Evolutionary conservation across 164 flowering plant species (phyloP).

Genomic region (Liquidambar formosana): DNA sequence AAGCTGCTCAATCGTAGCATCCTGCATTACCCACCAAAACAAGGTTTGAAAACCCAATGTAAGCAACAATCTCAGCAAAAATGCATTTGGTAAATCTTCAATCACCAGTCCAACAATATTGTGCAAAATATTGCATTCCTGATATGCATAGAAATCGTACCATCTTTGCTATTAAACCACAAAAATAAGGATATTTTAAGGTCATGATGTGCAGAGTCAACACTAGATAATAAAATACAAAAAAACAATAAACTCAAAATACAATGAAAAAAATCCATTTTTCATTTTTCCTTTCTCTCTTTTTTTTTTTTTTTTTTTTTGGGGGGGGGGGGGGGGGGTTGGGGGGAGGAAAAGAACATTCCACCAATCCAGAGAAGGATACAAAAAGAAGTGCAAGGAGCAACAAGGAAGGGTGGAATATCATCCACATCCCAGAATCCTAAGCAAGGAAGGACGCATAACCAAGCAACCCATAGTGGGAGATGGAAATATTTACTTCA

Average conservation of each 20-base stretch:
- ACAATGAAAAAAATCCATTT: not conserved
- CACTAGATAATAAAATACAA: not conserved
- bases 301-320: too few species aligned
- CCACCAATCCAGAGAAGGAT: not conserved
- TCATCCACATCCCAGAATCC: not conserved
- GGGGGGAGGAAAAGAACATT: not conserved
- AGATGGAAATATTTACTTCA: not conserved
- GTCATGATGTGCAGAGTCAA: not conserved
- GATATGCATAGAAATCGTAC: not conserved
- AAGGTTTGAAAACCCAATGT: not conserved
- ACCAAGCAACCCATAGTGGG: too few species aligned
- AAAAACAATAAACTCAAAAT: not conserved
- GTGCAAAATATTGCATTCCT: not conserved
- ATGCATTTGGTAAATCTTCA: too few species aligned
- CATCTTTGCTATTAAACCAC: too few species aligned
- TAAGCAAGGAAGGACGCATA: not conserved
- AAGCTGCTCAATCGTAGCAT: constrained; percentile 94
- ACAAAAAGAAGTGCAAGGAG: not conserved
- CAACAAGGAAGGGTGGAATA: not conserved
- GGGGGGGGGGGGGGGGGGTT: too few species aligned
- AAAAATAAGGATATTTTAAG: not conserved
- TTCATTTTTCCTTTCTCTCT: not conserved
- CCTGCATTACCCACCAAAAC: constrained; percentile 38
- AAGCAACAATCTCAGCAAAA: too few species aligned
- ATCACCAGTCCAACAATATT: not conserved